Base-by-base conservation (phyloP, 306 rosid genomes). In the Cicer arietinum region DNA sequence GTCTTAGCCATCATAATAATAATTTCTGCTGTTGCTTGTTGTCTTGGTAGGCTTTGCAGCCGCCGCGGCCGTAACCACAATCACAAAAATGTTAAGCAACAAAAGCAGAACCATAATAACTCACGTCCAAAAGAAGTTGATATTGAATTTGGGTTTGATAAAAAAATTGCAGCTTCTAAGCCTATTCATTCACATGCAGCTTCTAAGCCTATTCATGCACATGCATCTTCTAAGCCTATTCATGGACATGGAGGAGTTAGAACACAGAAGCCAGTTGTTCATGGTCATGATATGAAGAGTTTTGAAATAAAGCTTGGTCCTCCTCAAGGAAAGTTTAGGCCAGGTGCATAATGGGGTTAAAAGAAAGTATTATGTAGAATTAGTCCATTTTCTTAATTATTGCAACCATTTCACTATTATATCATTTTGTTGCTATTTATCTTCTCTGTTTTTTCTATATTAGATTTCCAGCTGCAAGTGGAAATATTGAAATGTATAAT, bases 31-130 rank as follows among this genome's bases (percentile, higher is more conserved):
- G 52, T 92, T 63, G 99, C 96, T 73, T 94, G 99, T 83, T 88
- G 84, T 47, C 95, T 94, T 39, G 96, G 99, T 12, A 68, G 97
- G 77, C 86, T 94, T 45, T 94, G 99, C 86, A 85, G 82, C 85
- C 73, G 87, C 35, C 88, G 88, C 18, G 6, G 67, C 63, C 73
- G 14, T 69, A 67, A 48, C 50, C 82, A 80, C 35, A 59, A 14
- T 45, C 86, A 82, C 74, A 85, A 85, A 64, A 80, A 79, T 13
- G 69, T 1, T 6, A 85, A 82, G 76, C 84, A 74, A 63, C 90
- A 89, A 46, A 85, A 85, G 70, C 56, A 78, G 25, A 35, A 37
- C 5, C 58, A 67, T 14, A 48, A 67, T 66, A 70, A 71, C 65
- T 53, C 53, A 18, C 82, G 85, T 10, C 91, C 91, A 43, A 88